A percentile compares a stretch with the other conserved stretches of the same genome.
Evolutionary conservation across 1,139 yeast genomes (phyloP).

Genomic region (Kodamaea ohmeri): DNA sequence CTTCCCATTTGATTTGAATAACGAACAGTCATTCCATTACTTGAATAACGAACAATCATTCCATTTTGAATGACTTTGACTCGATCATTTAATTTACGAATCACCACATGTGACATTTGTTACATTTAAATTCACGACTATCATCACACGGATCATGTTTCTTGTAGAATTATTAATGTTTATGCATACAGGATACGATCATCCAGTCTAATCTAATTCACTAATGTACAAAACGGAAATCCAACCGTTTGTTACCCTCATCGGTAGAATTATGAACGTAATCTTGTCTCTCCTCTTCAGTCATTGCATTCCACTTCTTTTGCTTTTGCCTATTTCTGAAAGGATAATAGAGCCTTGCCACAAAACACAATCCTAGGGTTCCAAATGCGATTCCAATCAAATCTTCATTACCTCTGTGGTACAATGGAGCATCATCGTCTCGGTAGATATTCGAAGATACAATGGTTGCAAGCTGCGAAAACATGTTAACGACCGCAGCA

Average conservation of each 20-base stretch:
- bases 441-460: slow-evolving; percentile 25
- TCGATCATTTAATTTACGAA: too few relatives aligned
- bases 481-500: slow-evolving; percentile 24
- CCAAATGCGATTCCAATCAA: slow-evolving; percentile 23
- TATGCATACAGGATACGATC: neutral
- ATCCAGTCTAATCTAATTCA: neutral
- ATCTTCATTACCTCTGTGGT: slow-evolving; percentile 25
- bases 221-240: slow-evolving; percentile 18
- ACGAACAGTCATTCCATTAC: too few relatives aligned
- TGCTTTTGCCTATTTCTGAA: slow-evolving; percentile 16
- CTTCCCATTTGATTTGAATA: too few relatives aligned
- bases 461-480: slow-evolving; percentile 20
- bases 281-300: slow-evolving; percentile 15
- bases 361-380: slow-evolving; percentile 16
- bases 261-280: slow-evolving; percentile 14
- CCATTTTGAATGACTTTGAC: too few relatives aligned
- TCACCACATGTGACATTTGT: too few relatives aligned
- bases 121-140: too few relatives aligned
- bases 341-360: slow-evolving; percentile 17
- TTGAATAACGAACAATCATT: too few relatives aligned
- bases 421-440: slow-evolving; percentile 27
- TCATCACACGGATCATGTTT: too few relatives aligned
- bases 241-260: slow-evolving; percentile 21
- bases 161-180: too few relatives aligned
- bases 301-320: slow-evolving; percentile 15